Evolutionary conservation across 2,329 filamentous ascomycete genomes (phyloP).

Genomic region (Penicillium verrucosum): DNA sequence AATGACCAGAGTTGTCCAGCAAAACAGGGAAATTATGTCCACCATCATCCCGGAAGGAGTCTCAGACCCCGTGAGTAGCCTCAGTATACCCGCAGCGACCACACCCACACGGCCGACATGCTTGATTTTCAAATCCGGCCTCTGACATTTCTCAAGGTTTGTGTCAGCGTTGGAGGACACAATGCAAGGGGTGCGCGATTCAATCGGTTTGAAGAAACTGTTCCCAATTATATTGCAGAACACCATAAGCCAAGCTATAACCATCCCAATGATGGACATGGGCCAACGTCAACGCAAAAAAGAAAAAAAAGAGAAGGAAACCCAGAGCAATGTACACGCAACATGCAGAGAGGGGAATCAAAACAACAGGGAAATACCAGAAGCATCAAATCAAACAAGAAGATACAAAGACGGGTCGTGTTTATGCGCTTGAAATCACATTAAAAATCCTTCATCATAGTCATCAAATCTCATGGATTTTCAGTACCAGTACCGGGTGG

Average conservation of each 20-base stretch:
- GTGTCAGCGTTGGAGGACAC: neutral
- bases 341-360: slow-evolving; percentile 32
- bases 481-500: neutral
- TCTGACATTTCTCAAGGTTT: neutral
- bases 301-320: slow-evolving; percentile 2
- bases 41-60: neutral
- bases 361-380: slow-evolving; percentile 19
- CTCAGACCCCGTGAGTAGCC: neutral
- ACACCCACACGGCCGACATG: neutral
- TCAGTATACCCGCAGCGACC: neutral
- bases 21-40: neutral
- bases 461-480: slow-evolving; percentile 13
- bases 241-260: slow-evolving; percentile 8
- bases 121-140: neutral
- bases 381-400: slow-evolving; percentile 17
- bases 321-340: slow-evolving; percentile 22
- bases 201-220: neutral
- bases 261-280: slow-evolving; percentile 11
- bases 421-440: slow-evolving; percentile 18
- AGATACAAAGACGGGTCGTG: slow-evolving; percentile 16
- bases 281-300: slow-evolving; percentile 10
- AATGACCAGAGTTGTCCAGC: neutral
- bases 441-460: slow-evolving; percentile 18
- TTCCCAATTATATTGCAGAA: slow-evolving; percentile 12
- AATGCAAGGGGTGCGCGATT: neutral